Percentiles rank a stretch among this genome's conserved stretches.
Evolutionary conservation across 495 filamentous ascomycete species (phyloP).

Genomic region (Penicillium ochrochloron): DNA sequence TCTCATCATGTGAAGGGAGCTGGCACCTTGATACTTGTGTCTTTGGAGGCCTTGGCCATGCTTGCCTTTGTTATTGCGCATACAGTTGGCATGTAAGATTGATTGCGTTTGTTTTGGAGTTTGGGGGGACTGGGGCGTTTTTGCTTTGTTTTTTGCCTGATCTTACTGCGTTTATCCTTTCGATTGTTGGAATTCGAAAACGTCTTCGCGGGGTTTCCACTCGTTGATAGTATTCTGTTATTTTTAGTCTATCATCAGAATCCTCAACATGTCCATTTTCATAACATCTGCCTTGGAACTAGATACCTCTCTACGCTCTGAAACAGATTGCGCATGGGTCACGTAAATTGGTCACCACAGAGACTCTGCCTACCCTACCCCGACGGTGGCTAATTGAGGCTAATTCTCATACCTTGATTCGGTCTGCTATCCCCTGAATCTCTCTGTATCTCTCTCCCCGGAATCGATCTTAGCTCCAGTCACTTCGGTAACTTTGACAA

Average conservation of each 20-base stretch:
- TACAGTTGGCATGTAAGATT: neutral
- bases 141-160: neutral
- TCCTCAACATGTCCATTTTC: neutral
- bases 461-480: too few relatives aligned
- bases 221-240: neutral
- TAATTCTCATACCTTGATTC: too few relatives aligned
- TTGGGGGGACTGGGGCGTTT: neutral
- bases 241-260: neutral
- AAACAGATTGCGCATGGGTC: neutral
- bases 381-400: too few relatives aligned
- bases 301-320: neutral
- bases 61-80: neutral
- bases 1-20: slow-evolving; percentile 20
- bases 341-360: too few relatives aligned
- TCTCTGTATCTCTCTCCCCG: too few relatives aligned
- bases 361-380: too few relatives aligned
- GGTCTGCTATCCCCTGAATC: too few relatives aligned
- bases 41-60: neutral
- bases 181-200: neutral
- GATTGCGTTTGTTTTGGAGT: neutral
- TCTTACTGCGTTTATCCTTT: neutral
- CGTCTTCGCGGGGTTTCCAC: neutral
- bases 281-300: neutral
- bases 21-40: neutral
- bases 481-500: too few relatives aligned